Percentiles rank a stretch among this genome's conserved stretches.
These are phyloP conservation scores for Penicillium lividum DNA, from an alignment of 495 filamentous ascomycete genomes.

Conservation along the genomic window DNA sequence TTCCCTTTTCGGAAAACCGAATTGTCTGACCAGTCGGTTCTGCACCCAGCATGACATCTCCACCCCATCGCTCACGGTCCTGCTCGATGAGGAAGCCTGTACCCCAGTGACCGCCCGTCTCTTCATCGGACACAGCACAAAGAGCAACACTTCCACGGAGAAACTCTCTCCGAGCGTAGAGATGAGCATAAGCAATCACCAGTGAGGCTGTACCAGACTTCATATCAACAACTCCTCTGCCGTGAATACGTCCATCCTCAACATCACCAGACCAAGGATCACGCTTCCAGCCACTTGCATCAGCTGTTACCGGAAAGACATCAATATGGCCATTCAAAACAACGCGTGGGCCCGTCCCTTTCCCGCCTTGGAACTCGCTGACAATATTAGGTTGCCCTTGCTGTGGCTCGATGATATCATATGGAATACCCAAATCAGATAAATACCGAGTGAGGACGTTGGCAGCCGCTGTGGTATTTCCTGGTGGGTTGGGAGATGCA, in stretches of 20 bases:
- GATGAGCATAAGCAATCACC: slow-evolving; percentile 6
- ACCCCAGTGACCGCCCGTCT: slow-evolving; percentile 10
- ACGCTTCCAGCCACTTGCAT: slow-evolving; percentile 3
- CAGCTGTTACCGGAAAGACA: slow-evolving; percentile 8
- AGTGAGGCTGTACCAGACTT: slow-evolving; percentile 12
- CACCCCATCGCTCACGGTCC: slow-evolving; percentile 7
- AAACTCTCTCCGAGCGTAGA: slow-evolving; percentile 5
- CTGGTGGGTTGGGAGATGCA: slow-evolving; percentile 11
- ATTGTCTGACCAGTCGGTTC: slow-evolving; percentile 11
- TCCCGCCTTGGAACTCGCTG: slow-evolving; percentile 9
- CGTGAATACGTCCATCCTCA: slow-evolving; percentile 6
- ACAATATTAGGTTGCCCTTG: slow-evolving; percentile 5
- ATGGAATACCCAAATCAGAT: background rate
- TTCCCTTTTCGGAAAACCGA: slow-evolving; percentile 12
- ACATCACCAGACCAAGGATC: slow-evolving; percentile 15
- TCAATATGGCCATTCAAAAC: slow-evolving; percentile 15
- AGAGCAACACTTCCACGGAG: slow-evolving; percentile 13
- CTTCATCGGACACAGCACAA: slow-evolving; percentile 12
- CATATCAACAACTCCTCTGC: slow-evolving; percentile 13
- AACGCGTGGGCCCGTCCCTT: slow-evolving; percentile 6
- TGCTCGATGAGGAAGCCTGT: slow-evolving; percentile 5
- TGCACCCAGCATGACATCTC: slow-evolving; percentile 12
- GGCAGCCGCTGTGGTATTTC: slow-evolving; percentile 5
- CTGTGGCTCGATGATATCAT: slow-evolving; percentile 3
- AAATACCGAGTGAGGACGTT: slow-evolving; percentile 8